These are phyloP conservation scores for Rosa hybrid DNA, from an alignment of 331 rosid species.

Conservation along the genomic window DNA sequence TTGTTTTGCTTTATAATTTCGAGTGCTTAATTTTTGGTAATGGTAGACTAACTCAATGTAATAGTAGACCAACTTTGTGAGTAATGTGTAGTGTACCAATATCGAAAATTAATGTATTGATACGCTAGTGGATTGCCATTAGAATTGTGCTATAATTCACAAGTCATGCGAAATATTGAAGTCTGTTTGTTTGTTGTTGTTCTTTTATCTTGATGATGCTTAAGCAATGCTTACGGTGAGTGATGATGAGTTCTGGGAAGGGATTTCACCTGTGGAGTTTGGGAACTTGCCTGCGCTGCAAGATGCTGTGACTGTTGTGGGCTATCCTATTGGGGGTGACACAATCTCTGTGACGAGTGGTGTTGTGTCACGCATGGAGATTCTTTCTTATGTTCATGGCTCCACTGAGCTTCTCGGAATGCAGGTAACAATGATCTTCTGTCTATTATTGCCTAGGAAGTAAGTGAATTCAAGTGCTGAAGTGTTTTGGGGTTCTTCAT, in stretches of 20 bases:
- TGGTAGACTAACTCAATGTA: not conserved
- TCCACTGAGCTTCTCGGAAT: constrained; percentile 82
- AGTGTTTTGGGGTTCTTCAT: constrained; percentile 17
- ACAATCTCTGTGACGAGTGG: constrained; percentile 87
- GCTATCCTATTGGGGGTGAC: constrained; percentile 88
- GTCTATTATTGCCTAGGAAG: too few relatives aligned
- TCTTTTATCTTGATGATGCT: constrained; percentile 26
- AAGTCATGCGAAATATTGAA: not conserved
- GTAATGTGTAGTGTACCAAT: not conserved
- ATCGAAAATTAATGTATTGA: too few relatives aligned
- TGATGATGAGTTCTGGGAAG: constrained; percentile 83
- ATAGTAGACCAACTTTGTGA: not conserved
- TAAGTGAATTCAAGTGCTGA: too few relatives aligned
- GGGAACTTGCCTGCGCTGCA: constrained; percentile 77
- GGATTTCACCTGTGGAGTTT: constrained; percentile 77
- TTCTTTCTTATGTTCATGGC: constrained; percentile 79
- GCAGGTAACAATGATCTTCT: constrained; percentile 47
- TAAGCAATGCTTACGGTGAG: constrained; percentile 78
- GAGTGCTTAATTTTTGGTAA: not conserved
- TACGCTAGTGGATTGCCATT: too few relatives aligned
- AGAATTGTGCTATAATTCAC: too few relatives aligned
- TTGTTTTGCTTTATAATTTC: not conserved
- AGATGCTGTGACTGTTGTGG: constrained; percentile 80
- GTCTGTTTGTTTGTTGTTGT: not conserved
- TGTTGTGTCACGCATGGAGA: constrained; percentile 80